These are phyloP conservation scores for Trametes polyzona DNA, from an alignment of 1,284 basidiomycete species.

Conservation along the genomic window DNA sequence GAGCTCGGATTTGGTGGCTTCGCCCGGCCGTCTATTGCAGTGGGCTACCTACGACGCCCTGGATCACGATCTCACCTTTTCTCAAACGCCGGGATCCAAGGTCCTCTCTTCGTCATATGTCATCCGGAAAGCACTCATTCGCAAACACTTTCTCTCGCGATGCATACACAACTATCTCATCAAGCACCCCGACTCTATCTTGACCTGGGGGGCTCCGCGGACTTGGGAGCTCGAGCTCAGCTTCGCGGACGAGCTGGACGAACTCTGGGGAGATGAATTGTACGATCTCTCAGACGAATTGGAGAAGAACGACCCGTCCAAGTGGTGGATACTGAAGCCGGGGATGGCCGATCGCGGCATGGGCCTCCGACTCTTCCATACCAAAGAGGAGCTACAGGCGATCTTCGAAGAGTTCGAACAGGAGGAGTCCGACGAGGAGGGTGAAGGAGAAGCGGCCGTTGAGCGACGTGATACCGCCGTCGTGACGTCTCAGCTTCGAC, in stretches of 20 bases:
- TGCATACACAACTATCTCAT: constrained; percentile 75
- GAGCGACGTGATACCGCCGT: constrained; percentile 58
- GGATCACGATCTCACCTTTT: constrained; percentile 72
- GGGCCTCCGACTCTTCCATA: constrained; percentile 92
- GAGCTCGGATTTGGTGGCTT: constrained; percentile 20
- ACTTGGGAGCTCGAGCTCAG: constrained; percentile 92
- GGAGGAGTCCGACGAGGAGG: constrained; percentile 47
- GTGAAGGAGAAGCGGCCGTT: constrained; percentile 36
- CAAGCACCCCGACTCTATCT: constrained; percentile 66
- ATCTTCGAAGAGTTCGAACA: constrained; percentile 91
- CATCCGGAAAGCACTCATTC: constrained; percentile 91
- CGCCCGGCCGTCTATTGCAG: constrained; percentile 53
- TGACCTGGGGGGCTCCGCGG: constrained; percentile 65
- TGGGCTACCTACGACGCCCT: constrained; percentile 87
- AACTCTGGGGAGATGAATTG: constrained; percentile 91
- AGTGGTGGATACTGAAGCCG: constrained; percentile 96
- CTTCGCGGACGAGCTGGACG: constrained; percentile 95
- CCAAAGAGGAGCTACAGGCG: constrained; percentile 68
- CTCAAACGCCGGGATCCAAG: constrained; percentile 22
- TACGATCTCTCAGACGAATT: constrained; percentile 82
- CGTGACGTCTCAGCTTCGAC: constrained; percentile 85
- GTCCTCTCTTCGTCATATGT: constrained; percentile 86
- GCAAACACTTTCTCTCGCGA: constrained; percentile 91
- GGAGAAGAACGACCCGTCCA: constrained; percentile 45
- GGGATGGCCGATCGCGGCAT: constrained; percentile 97